phyloP scores from a whole-genome alignment of 1,284 basidiomycete species.

The Sporisorium exsertum region DNA sequence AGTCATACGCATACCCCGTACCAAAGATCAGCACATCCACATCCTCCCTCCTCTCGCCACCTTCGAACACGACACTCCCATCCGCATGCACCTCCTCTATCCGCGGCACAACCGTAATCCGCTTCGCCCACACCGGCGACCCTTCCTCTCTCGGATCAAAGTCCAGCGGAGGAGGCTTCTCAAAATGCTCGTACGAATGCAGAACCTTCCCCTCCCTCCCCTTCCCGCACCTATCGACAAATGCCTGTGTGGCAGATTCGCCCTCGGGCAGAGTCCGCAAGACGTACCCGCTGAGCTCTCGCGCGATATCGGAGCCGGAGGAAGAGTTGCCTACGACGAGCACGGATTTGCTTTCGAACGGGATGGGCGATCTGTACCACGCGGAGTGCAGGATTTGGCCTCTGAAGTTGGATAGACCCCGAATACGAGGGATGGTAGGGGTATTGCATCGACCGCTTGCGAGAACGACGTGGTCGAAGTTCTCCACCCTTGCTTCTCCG shows the following conservation, averaged over 20 bases:
- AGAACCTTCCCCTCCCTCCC: constrained; percentile 22
- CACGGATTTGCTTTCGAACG: constrained; percentile 67
- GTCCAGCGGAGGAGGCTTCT: constrained; percentile 60
- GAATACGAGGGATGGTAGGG: constrained; percentile 71
- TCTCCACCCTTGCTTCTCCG: constrained; percentile 11
- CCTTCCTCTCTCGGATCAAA: constrained; percentile 57
- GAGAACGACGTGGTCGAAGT: constrained; percentile 59
- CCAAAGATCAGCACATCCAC: constrained; percentile 66
- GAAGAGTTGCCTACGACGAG: constrained; percentile 73
- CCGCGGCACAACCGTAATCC: constrained; percentile 58
- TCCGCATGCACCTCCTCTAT: constrained; percentile 33
- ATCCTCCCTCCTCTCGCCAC: constrained; percentile 20
- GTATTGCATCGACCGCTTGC: constrained; percentile 73
- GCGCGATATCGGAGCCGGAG: constrained; percentile 72
- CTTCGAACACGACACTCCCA: constrained; percentile 26
- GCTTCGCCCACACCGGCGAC: constrained; percentile 54
- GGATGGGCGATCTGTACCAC: constrained; percentile 71
- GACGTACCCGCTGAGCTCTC: constrained; percentile 70
- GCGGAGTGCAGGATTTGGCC: constrained; percentile 71
- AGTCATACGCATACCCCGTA: constrained; percentile 64
- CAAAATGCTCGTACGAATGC: constrained; percentile 53
- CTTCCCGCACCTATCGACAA: constrained; percentile 6
- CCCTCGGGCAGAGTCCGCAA: constrained; percentile 44
- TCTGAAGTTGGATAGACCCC: constrained; percentile 69
- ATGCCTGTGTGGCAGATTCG: constrained; percentile 19